Percentiles rank a stretch among this genome's conserved stretches.
Evolutionary conservation across 2,329 filamentous ascomycete genomes (phyloP).

Genomic region (Calycina herbarum): DNA sequence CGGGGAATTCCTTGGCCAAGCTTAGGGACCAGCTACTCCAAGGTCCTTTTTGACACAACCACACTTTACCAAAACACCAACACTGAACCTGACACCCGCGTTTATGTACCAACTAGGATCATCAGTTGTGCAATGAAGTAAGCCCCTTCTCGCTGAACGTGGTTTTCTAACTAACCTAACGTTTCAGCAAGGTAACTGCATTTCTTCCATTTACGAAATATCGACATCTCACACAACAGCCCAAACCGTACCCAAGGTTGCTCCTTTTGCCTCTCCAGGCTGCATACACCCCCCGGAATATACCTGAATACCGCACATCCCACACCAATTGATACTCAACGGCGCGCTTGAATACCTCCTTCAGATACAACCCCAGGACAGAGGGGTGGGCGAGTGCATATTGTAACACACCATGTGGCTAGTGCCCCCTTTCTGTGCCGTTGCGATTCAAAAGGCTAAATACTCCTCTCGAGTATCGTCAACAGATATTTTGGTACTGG

Average conservation of each 20-base stretch:
- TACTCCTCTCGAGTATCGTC: background rate
- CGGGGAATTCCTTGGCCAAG: too few relatives aligned
- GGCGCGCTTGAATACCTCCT: background rate
- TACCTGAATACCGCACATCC: background rate
- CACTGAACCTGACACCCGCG: background rate
- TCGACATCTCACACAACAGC: background rate
- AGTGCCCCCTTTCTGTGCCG: background rate
- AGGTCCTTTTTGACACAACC: background rate
- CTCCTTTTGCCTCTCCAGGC: background rate
- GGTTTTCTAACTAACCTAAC: background rate
- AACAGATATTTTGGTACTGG: background rate
- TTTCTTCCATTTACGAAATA: background rate
- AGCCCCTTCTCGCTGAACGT: background rate
- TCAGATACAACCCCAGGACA: background rate
- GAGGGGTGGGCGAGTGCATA: conserved; percentile 3
- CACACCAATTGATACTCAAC: background rate
- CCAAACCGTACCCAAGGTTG: background rate
- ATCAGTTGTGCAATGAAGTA: background rate
- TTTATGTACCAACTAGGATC: background rate
- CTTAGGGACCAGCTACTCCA: background rate
- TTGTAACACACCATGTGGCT: background rate
- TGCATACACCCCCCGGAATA: background rate
- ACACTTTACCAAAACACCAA: conserved; percentile 4
- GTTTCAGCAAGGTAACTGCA: background rate
- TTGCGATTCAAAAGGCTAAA: background rate